These are phyloP conservation scores for Coniochaeta hoffmannii DNA, from an alignment of 2,329 filamentous ascomycete species.

Conservation along the genomic window DNA sequence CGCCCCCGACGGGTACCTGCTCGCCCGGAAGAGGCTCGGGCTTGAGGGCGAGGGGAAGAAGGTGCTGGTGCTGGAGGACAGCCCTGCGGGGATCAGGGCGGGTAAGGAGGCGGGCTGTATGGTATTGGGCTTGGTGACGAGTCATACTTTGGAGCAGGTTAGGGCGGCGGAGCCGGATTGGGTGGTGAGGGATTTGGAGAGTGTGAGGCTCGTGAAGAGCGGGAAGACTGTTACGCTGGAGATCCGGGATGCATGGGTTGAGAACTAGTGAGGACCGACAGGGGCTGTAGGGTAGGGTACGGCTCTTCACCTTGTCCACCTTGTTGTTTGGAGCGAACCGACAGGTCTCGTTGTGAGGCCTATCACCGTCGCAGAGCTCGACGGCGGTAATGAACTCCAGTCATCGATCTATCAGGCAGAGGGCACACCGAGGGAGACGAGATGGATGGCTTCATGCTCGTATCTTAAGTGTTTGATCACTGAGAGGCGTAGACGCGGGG, in stretches of 20 bases:
- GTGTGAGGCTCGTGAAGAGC: constrained; percentile 55
- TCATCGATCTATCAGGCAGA: too few relatives aligned
- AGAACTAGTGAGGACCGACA: background rate
- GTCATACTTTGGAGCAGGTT: constrained; percentile 68
- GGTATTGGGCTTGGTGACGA: constrained; percentile 79
- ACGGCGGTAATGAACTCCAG: too few relatives aligned
- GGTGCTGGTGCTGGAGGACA: constrained; percentile 80
- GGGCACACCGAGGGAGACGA: too few relatives aligned
- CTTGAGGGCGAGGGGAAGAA: constrained; percentile 37
- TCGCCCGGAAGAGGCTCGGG: constrained; percentile 57
- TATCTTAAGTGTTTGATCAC: too few relatives aligned
- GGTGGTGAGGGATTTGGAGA: constrained; percentile 73
- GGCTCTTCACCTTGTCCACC: too few relatives aligned
- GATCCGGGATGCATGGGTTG: constrained; percentile 32
- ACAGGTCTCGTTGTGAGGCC: too few relatives aligned
- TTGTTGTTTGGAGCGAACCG: too few relatives aligned
- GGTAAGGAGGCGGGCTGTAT: constrained; percentile 82
- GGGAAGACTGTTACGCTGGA: constrained; percentile 58
- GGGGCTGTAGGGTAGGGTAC: background rate
- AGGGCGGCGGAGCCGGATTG: constrained; percentile 75
- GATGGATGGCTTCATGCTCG: too few relatives aligned
- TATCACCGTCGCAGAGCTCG: too few relatives aligned
- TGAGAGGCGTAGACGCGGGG: too few relatives aligned
- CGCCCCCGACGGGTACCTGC: constrained; percentile 64
- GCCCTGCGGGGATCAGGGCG: constrained; percentile 73